Evolutionary conservation across 2,329 filamentous ascomycete species (phyloP), one percentile per base, ranked within the genome.

Genomic region (Stachybotrys echinatus): DNA sequence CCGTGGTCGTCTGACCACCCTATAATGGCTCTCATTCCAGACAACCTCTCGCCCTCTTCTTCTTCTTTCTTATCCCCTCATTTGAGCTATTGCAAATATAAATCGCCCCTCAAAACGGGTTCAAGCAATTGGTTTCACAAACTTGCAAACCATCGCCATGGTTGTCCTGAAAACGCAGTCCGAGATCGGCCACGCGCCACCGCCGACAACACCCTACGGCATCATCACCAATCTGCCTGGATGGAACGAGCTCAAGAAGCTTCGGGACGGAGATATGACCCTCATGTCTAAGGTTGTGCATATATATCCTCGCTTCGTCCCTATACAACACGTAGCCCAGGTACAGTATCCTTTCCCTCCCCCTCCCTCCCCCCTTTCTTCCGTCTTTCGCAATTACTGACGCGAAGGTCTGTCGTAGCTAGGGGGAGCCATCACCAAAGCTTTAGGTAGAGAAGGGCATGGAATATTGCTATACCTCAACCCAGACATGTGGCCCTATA

Each of bases 231-330:
- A 78, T 55, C 27, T 68, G 2, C 71, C 71, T 1, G 69, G 69
- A 21, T 78, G 74, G 74, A 62, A 71, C 6, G 57, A 63, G 6
- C 61, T 62, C n/a, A 55, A 66, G 42, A 58, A 57, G 5, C 54
- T 77, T 31, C 68, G 74, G 8, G 67, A 74, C 7, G 73, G 73
- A 17, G 73, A 76, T 47, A 54, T 50, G 23, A 49, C 56, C 12
- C 45, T 70, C 2, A 48, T 75, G n/a, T 43, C 58, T 31, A 60
- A 47, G 18, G 42, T 77, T 2, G 64, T 65, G 46, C 69, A 73
- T 49, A 65, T 77, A 23, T 78, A 78, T 45, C 75, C 75, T 12
- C 70, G 75, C 4, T 74, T 77, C 51, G 54, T 59, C 1, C 74
- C 75, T 1, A 73, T 65, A n/a, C 63, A 68, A 1, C 59, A 59